These are phyloP conservation scores for Cutaneotrichosporon dermatis DNA, from an alignment of 1,284 basidiomycete species.

Conservation along the genomic window DNA sequence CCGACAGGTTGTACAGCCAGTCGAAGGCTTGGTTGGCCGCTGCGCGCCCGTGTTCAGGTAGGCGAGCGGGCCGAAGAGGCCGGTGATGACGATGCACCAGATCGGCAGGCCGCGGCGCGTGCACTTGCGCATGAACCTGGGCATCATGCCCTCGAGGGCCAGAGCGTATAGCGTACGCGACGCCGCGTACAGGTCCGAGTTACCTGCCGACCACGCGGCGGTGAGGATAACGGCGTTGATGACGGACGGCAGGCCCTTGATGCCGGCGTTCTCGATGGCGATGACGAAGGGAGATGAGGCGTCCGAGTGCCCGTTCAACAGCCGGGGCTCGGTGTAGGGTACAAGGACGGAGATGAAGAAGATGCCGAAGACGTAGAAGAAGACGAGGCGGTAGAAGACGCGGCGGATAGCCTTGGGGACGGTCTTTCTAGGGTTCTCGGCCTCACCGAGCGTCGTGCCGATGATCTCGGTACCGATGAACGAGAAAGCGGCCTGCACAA, in stretches of 20 bases:
- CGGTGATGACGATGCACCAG: slow-evolving; percentile 56
- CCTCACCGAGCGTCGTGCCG: slow-evolving; percentile 58
- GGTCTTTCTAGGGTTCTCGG: slow-evolving; percentile 66
- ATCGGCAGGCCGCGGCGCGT: slow-evolving; percentile 71
- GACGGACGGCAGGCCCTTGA: slow-evolving; percentile 58
- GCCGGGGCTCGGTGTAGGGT: slow-evolving; percentile 60
- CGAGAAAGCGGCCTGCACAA: slow-evolving; percentile 76
- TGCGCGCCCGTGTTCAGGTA: slow-evolving; percentile 52
- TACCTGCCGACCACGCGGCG: slow-evolving; percentile 78
- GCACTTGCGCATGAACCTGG: slow-evolving; percentile 44
- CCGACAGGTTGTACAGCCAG: slow-evolving; percentile 64
- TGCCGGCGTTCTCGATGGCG: slow-evolving; percentile 69
- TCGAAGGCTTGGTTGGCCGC: slow-evolving; percentile 49
- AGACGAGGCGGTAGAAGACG: slow-evolving; percentile 71
- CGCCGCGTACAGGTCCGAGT: slow-evolving; percentile 71
- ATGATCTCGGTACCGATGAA: slow-evolving; percentile 80
- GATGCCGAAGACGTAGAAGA: slow-evolving; percentile 58
- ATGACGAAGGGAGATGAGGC: slow-evolving; percentile 66
- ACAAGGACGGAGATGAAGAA: slow-evolving; percentile 67
- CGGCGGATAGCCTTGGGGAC: slow-evolving; percentile 73
- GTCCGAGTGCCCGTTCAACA: slow-evolving; percentile 54
- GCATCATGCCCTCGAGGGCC: slow-evolving; percentile 68
- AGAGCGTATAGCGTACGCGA: slow-evolving; percentile 80
- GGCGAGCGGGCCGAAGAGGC: slow-evolving; percentile 54
- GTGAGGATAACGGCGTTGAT: slow-evolving; percentile 58